phyloP scores from a whole-genome alignment of 2,329 filamentous ascomycete species.

The Fusarium domesticum region DNA sequence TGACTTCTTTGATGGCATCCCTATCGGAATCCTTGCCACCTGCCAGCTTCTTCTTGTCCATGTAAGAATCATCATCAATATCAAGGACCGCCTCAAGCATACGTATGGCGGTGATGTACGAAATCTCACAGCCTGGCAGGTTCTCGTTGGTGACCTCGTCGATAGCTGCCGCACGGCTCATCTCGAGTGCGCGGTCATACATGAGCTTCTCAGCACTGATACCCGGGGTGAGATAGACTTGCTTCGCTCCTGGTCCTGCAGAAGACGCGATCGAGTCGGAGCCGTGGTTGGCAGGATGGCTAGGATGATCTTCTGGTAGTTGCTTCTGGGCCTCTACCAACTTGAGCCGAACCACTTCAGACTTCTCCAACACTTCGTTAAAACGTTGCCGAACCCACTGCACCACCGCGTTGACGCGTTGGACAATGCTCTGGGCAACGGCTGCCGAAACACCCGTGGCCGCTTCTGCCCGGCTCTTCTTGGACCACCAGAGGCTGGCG shows the following conservation, averaged over 20 bases:
- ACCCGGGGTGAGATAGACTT: constrained; percentile 80
- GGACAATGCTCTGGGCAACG: constrained; percentile 51
- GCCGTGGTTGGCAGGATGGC: constrained; percentile 76
- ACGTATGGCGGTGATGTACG: constrained; percentile 87
- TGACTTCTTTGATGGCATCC: constrained; percentile 33
- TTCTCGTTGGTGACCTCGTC: constrained; percentile 94
- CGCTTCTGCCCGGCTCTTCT: constrained; percentile 66
- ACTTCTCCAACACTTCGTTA: constrained; percentile 96
- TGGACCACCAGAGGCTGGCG: constrained; percentile 86
- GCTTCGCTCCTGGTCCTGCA: constrained; percentile 66
- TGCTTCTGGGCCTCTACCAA: constrained; percentile 81
- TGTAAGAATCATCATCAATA: constrained; percentile 60
- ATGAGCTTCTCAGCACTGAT: constrained; percentile 95
- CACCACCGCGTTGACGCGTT: constrained; percentile 86
- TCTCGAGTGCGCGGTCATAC: constrained; percentile 95
- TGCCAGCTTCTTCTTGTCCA: constrained; percentile 29
- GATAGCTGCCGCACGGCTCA: constrained; percentile 91
- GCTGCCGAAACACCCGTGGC: constrained; percentile 40
- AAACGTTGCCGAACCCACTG: constrained; percentile 94
- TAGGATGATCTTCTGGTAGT: constrained; percentile 79
- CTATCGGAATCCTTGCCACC: constrained; percentile 43
- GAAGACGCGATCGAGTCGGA: constrained; percentile 54
- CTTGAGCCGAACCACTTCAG: constrained; percentile 86
- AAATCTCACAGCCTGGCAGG: constrained; percentile 81
- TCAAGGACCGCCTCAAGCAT: constrained; percentile 96